A percentile compares a stretch with the other conserved stretches of the same genome.
Conservation (phyloP, 2,329 filamentous ascomycete species). For the Venturiaceae sp. region DNA sequence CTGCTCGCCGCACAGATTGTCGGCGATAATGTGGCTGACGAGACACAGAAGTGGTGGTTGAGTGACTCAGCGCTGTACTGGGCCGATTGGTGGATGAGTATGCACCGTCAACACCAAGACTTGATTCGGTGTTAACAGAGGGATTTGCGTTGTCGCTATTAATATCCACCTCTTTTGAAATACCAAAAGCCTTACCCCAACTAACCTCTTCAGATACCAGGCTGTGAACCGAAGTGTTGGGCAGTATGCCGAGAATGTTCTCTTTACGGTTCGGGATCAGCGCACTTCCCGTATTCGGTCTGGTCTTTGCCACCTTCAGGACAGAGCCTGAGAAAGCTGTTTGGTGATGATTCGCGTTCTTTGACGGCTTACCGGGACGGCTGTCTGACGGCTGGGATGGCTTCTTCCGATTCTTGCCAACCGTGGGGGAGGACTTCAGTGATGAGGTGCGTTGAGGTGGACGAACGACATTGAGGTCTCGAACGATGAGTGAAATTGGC, state of each 20-base stretch:
- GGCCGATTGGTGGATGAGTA: background rate
- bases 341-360: background rate
- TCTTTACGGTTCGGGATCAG: background rate
- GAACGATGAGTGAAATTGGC: conserved; percentile 1
- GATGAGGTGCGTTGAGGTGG: conserved; percentile 2
- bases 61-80: background rate
- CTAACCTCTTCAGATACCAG: background rate
- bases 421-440: background rate
- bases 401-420: background rate
- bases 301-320: background rate
- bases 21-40: background rate
- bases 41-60: background rate
- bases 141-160: background rate
- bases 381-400: background rate
- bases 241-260: background rate
- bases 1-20: background rate
- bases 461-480: conserved; percentile 1
- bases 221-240: background rate
- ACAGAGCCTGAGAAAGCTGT: background rate
- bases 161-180: background rate
- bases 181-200: background rate
- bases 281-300: background rate
- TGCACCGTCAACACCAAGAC: background rate
- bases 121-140: background rate
- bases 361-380: background rate